A percentile compares a stretch with the other conserved stretches of the same genome.
Evolutionary conservation across 768 basidiomycete species (phyloP).

Genomic region (Suillus fuscotomentosus): DNA sequence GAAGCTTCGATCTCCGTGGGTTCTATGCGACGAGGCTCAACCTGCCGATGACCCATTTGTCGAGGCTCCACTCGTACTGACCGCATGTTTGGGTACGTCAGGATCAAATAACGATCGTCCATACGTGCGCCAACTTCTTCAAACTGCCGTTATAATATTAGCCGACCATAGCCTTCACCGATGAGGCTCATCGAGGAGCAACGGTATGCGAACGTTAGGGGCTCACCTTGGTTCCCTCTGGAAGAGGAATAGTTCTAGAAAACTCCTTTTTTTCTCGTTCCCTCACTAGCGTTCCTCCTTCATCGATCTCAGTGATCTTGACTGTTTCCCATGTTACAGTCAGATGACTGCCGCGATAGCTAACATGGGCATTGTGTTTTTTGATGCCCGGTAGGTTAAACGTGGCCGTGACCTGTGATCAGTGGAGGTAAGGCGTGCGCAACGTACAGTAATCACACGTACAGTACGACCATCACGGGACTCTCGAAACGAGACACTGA

Average conservation of each 20-base stretch:
- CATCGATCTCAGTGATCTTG: slow-evolving; percentile 59
- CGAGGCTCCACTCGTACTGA: slow-evolving; percentile 34
- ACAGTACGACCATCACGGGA: slow-evolving; percentile 64
- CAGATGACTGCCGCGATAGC: slow-evolving; percentile 60
- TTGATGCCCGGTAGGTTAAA: slow-evolving; percentile 69
- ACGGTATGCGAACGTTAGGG: not conserved
- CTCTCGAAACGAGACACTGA: slow-evolving; percentile 67
- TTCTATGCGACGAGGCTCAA: slow-evolving; percentile 30
- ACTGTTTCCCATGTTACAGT: slow-evolving; percentile 66
- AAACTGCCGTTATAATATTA: slow-evolving; percentile 43
- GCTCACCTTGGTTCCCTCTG: slow-evolving; percentile 69
- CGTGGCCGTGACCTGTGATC: slow-evolving; percentile 53
- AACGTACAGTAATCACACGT: slow-evolving; percentile 18
- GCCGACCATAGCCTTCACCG: slow-evolving; percentile 3
- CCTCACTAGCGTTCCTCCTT: slow-evolving; percentile 57
- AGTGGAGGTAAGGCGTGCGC: slow-evolving; percentile 22
- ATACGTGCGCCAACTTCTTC: slow-evolving; percentile 71
- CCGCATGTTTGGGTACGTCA: slow-evolving; percentile 59
- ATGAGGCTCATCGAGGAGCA: not conserved
- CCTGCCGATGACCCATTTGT: slow-evolving; percentile 19
- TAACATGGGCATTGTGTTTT: slow-evolving; percentile 76
- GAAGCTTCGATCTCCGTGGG: slow-evolving; percentile 31
- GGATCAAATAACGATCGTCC: slow-evolving; percentile 55
- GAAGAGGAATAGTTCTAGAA: slow-evolving; percentile 67
- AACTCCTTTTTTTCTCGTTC: slow-evolving; percentile 64